Conservation (phyloP, 2,329 filamentous ascomycete genomes). For the Paraconiothyrium brasiliense region DNA sequence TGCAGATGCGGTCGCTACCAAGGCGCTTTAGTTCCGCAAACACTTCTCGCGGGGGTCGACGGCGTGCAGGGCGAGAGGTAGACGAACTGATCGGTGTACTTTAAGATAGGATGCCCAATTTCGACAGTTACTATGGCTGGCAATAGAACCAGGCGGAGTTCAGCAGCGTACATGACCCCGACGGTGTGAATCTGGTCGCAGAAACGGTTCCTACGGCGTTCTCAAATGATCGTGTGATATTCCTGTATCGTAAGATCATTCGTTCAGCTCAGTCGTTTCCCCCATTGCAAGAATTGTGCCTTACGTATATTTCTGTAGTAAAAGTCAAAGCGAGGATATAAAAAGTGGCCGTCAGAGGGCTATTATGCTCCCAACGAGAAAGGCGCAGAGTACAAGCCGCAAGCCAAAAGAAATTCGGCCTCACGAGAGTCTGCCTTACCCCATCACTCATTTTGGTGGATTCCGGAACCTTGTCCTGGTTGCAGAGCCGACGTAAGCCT, state of each 20-base stretch:
- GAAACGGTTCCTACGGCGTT: conserved; percentile 12
- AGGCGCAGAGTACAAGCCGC: conserved; percentile 14
- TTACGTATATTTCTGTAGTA: background rate
- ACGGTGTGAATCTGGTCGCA: conserved; percentile 8
- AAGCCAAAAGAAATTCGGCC: conserved; percentile 14
- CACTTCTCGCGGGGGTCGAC: background rate
- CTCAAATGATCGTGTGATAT: conserved; percentile 8
- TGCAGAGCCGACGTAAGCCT: conserved; percentile 17
- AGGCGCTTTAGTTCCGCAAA: background rate
- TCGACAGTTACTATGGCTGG: background rate
- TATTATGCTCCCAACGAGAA: conserved; percentile 13
- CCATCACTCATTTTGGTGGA: conserved; percentile 13
- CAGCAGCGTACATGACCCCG: background rate
- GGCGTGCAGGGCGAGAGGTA: background rate
- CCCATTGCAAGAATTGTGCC: background rate
- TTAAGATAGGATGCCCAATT: background rate
- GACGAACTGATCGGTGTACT: background rate
- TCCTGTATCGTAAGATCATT: background rate
- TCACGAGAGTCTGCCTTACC: conserved; percentile 21
- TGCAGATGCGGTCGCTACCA: conserved; percentile 1
- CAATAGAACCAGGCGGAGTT: conserved; percentile 1
- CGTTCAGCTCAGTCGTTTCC: background rate
- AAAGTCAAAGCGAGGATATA: conserved; percentile 19
- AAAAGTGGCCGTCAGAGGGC: conserved; percentile 13
- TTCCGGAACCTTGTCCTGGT: conserved; percentile 18